Base-by-base conservation (phyloP, 2,329 filamentous ascomycete species). In the Verticillium tricorpus region DNA sequence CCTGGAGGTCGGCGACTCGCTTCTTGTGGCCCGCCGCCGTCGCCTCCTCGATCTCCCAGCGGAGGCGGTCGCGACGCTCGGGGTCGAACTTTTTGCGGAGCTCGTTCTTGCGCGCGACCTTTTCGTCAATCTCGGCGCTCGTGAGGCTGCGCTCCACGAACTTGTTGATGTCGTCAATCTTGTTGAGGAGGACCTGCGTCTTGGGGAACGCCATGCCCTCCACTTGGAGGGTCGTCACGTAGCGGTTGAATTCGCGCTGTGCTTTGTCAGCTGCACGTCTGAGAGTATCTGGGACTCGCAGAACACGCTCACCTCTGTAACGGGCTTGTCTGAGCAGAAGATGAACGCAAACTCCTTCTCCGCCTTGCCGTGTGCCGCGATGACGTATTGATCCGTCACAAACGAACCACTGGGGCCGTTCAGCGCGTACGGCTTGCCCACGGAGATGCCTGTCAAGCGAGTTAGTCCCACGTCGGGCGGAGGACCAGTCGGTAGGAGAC, bases 271-370 rank as follows among this genome's bases (percentile, higher is more conserved):
- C 14, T 19, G 28, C 5, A 6, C 28, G 28, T 28, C 6, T 6
- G 28, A 28, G 28, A 28, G 5, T 28, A 28, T 28, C 28, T 28
- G 28, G 28, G 28, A 28, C 28, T 40, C 12, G 17, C 14, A 40
- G 14, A 40, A 3, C 9, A 8, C 56, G 73, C 82, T 66, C 79
- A 92, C 90, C 75, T 95, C 92, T n/a, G 90, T 91, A 70, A 98
- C 91, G 52, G 83, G 81, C 58, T 88, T 87, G 73, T 97, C 93
- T 0, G 95, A 98, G 72, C 94, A 93, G 65, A 89, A 89, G 64
- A 95, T 89, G 74, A 98, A 97, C 5, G 93, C 93, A 77, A 93
- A 97, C 39, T 93, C 88, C 72, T 89, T 90, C 71, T 92, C 85
- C 0, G 90, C 84, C 69, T 93, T 93, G 56, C 95, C 95, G 72